A percentile compares a stretch with the other conserved stretches of the same genome.
phyloP scores from a whole-genome alignment of 352 stramenopile species.

The Pythium phragmitis region DNA sequence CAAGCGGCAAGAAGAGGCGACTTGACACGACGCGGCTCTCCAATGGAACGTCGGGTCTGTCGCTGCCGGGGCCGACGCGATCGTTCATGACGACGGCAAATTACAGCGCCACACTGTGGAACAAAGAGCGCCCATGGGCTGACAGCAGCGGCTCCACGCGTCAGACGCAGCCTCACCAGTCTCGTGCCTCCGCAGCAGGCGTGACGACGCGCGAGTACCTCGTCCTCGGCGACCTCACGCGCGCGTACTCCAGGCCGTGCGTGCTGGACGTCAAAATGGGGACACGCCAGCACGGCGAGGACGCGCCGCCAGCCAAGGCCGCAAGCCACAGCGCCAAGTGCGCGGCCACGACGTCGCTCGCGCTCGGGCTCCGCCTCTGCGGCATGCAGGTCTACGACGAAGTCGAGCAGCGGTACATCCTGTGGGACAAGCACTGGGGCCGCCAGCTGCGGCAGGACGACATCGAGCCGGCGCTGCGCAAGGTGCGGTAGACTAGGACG shows the following conservation, averaged over 20 bases:
- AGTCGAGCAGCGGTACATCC: constrained; percentile 52
- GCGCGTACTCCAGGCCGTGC: constrained; percentile 56
- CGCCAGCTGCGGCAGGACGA: constrained; percentile 49
- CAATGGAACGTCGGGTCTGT: neutral
- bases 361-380: constrained; percentile 67
- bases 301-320: constrained; percentile 65
- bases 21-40: constrained; percentile 7
- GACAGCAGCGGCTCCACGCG: constrained; percentile 1
- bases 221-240: constrained; percentile 69
- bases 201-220: constrained; percentile 46
- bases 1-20: constrained; percentile 19
- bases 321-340: constrained; percentile 73
- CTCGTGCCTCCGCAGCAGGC: neutral
- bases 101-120: constrained; percentile 69
- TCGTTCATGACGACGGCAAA: constrained; percentile 21
- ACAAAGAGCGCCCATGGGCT: constrained; percentile 38
- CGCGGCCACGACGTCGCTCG: constrained; percentile 64
- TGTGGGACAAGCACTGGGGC: constrained; percentile 83
- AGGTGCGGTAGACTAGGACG: constrained; percentile 32
- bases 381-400: constrained; percentile 82
- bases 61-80: constrained; percentile 3
- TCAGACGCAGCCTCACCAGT: neutral
- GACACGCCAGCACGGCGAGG: constrained; percentile 70
- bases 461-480: constrained; percentile 63
- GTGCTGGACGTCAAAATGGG: constrained; percentile 86